phyloP scores from a whole-genome alignment of 805 yeast species.

The Clavispora vitiphila region DNA sequence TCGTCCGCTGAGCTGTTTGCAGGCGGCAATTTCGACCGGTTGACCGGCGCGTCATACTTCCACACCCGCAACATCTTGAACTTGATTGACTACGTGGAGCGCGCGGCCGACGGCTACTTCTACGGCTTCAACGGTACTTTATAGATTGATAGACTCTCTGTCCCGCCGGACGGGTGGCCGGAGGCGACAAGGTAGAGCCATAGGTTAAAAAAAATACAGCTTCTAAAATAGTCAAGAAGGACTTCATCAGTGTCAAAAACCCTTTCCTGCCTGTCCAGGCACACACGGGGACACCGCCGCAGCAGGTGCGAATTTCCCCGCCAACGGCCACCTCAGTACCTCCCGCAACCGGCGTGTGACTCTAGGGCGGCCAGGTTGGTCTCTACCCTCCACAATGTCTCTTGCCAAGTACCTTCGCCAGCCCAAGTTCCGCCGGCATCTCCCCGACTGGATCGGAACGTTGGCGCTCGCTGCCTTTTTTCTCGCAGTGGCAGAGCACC shows the following conservation, averaged over 20 bases:
- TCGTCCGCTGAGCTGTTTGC: slow-evolving; percentile 24
- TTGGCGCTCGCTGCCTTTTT: slow-evolving; percentile 21
- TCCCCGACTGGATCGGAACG: slow-evolving; percentile 30
- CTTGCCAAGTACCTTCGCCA: slow-evolving; percentile 11
- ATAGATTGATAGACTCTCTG: background rate
- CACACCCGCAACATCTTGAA: slow-evolving; percentile 47
- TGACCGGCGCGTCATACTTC: slow-evolving; percentile 44
- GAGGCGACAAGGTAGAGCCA: no score
- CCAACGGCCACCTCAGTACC: background rate
- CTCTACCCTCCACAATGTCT: slow-evolving; percentile 10
- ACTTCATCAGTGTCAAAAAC: no score
- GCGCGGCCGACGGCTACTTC: slow-evolving; percentile 38
- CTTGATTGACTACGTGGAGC: slow-evolving; percentile 40
- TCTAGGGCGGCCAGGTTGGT: no score
- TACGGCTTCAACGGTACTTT: slow-evolving; percentile 31
- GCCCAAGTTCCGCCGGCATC: slow-evolving; percentile 17
- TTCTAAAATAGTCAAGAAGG: no score
- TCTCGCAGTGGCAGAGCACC: slow-evolving; percentile 26
- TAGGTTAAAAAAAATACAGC: no score
- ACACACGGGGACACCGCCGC: no score
- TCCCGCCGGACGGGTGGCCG: background rate
- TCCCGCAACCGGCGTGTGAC: no score
- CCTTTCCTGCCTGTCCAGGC: no score
- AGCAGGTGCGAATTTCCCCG: no score
- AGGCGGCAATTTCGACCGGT: slow-evolving; percentile 37